phyloP scores from a whole-genome alignment of 257 asterid species.

The Solanum gandarillasii region DNA sequence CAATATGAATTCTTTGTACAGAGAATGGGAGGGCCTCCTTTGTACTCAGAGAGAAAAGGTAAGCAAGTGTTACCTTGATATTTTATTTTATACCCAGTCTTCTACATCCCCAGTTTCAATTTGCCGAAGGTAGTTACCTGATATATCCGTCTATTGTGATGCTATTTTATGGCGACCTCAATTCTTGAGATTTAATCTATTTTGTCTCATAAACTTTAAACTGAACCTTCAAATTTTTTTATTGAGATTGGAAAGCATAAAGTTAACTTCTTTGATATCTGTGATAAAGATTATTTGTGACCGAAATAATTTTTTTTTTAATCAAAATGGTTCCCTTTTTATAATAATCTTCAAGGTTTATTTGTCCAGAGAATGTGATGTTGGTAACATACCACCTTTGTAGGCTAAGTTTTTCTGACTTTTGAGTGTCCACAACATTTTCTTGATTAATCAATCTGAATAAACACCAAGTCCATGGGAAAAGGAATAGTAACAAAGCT shows the following conservation, averaged over 20 bases:
- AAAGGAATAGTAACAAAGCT: background rate
- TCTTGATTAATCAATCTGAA: background rate
- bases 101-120: background rate
- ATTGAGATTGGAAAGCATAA: background rate
- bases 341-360: background rate
- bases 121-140: background rate
- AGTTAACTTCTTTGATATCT: background rate
- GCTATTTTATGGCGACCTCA: background rate
- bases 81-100: background rate
- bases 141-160: background rate
- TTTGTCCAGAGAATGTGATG: background rate
- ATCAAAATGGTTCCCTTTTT: background rate
- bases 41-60: slow-evolving; percentile 85
- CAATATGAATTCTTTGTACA: slow-evolving; percentile 91
- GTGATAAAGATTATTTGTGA: background rate
- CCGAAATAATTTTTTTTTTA: background rate
- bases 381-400: background rate
- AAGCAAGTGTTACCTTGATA: background rate
- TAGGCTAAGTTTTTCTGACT: background rate
- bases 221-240: background rate
- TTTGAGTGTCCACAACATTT: background rate
- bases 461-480: background rate
- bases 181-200: background rate
- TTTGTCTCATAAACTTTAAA: background rate
- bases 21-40: slow-evolving; percentile 97